phyloP scores from a whole-genome alignment of 192 early-diverging fungal genomes.

The Umbelopsis isabellina region DNA sequence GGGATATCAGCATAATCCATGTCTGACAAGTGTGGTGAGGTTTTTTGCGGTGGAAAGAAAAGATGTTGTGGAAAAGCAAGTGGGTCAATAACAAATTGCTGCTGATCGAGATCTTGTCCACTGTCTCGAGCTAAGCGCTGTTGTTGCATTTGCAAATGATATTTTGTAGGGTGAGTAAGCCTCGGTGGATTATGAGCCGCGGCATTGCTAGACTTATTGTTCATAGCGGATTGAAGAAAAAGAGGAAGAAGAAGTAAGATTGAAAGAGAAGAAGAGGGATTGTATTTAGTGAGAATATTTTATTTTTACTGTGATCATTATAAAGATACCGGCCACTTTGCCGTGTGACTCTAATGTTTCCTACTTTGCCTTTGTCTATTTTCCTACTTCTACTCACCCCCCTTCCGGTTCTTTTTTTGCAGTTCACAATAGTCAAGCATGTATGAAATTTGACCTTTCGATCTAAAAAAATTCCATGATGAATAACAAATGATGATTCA shows the following conservation, averaged over 20 bases:
- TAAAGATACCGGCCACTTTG: conserved; percentile 16
- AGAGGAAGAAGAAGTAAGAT: conserved; percentile 7
- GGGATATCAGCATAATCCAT: conserved; percentile 32
- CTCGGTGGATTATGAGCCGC: conserved; percentile 14
- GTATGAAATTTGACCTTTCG: no score
- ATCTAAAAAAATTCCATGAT: no score
- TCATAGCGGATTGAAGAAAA: conserved; percentile 9
- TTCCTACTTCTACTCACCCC: not conserved
- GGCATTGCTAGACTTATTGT: not conserved
- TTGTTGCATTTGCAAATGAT: conserved; percentile 16
- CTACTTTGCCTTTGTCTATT: not conserved
- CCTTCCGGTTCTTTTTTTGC: not conserved
- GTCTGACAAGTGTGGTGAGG: conserved; percentile 32
- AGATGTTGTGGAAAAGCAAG: conserved; percentile 8
- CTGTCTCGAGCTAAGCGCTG: conserved; percentile 14
- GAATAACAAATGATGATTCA: no score
- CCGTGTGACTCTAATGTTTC: conserved; percentile 17
- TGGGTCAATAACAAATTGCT: conserved; percentile 11
- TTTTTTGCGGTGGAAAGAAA: conserved; percentile 20
- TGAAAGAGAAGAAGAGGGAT: not conserved
- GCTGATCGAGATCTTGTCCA: conserved; percentile 19
- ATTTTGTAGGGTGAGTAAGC: conserved; percentile 10
- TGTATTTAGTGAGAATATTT: conserved; percentile 11
- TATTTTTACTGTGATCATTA: conserved; percentile 20
- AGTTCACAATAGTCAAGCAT: no score